Evolutionary conservation across 768 basidiomycete genomes (phyloP).

Genomic region (Lactarius sanguifluus): DNA sequence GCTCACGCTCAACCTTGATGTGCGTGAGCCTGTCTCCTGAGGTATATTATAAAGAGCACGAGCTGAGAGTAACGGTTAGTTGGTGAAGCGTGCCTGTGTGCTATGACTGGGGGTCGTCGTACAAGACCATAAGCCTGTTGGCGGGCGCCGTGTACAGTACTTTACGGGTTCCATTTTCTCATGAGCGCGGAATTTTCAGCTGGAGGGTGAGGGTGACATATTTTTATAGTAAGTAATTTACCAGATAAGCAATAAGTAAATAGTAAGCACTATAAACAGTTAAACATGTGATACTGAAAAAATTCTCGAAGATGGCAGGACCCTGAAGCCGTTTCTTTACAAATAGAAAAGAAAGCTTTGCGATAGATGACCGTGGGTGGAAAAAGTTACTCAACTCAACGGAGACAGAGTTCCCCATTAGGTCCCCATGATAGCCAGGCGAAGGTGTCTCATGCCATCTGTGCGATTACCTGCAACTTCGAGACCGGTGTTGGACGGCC

Average conservation of each 20-base stretch:
- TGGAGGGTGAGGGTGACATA: slow-evolving; percentile 9
- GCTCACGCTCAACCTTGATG: background rate
- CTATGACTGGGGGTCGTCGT: slow-evolving; percentile 4
- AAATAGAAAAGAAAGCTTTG: too few species aligned
- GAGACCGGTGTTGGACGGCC: too few species aligned
- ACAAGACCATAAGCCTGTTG: background rate
- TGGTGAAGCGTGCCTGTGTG: background rate
- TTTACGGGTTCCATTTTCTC: background rate
- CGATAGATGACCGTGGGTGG: too few species aligned
- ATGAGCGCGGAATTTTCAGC: background rate
- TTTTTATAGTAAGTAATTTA: background rate
- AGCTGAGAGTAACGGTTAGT: background rate
- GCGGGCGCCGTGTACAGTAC: background rate
- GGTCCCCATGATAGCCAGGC: too few species aligned
- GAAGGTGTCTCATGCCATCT: too few species aligned
- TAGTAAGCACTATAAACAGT: too few species aligned
- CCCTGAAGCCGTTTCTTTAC: background rate
- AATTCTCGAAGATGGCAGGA: background rate
- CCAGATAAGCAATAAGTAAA: too few species aligned
- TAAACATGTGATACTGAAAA: background rate
- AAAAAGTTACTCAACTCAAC: too few species aligned
- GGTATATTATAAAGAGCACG: background rate
- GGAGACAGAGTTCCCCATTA: too few species aligned
- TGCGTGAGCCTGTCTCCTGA: background rate
- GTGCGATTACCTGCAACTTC: too few species aligned